Percentiles rank a stretch among this genome's conserved stretches.
Conservation (phyloP, 345 rosid species). For the Eucalyptus decipiens region DNA sequence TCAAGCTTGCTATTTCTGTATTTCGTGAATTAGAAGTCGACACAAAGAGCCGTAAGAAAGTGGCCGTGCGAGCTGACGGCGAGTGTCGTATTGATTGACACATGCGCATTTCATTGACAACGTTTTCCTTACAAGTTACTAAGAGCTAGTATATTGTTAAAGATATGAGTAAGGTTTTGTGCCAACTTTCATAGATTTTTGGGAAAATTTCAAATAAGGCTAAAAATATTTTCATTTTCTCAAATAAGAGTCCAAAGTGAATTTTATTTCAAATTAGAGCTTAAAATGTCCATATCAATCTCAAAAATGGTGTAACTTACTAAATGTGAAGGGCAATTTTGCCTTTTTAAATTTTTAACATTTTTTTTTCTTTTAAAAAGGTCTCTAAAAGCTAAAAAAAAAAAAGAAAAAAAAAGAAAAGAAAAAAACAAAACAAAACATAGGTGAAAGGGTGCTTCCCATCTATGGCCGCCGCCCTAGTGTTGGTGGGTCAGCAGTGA, state of each 20-base stretch:
- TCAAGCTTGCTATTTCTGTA: neutral
- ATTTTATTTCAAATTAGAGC: too few relatives aligned
- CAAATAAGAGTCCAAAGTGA: fast-evolving
- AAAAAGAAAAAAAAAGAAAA: fast-evolving
- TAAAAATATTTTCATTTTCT: too few relatives aligned
- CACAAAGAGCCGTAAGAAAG: neutral
- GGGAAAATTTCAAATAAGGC: too few relatives aligned
- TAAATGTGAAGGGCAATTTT: too few relatives aligned
- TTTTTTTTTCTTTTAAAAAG: too few relatives aligned
- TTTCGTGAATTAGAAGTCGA: neutral
- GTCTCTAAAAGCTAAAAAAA: too few relatives aligned
- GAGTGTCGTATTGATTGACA: neutral
- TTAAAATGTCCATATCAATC: too few relatives aligned
- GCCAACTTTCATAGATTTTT: neutral
- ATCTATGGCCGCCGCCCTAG: fast-evolving
- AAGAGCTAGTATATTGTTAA: neutral
- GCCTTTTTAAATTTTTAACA: too few relatives aligned
- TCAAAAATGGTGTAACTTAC: too few relatives aligned
- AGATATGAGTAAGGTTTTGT: neutral
- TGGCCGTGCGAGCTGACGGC: neutral
- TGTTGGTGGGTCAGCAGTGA: fast-evolving
- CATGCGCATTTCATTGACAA: neutral
- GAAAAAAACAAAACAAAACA: too few relatives aligned
- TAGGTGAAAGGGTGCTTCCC: fast-evolving
- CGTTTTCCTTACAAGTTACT: neutral